phyloP scores from a whole-genome alignment of 169 alveolate genomes.

The Cryptosporidium ubiquitum region DNA sequence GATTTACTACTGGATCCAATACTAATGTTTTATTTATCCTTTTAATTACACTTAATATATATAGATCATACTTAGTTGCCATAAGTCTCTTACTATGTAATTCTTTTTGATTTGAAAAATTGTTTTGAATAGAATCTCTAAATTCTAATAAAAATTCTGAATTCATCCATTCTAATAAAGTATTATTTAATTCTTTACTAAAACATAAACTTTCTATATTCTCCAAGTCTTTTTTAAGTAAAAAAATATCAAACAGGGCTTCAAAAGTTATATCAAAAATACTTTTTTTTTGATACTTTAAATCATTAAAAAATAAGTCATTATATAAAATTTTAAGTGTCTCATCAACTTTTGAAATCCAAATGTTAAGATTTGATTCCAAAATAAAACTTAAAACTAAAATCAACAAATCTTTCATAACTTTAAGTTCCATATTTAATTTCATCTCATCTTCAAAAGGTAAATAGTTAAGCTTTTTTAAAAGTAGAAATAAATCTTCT shows the following conservation, averaged over 20 bases:
- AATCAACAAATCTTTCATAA: neutral
- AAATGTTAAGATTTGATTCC: neutral
- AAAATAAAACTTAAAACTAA: slow-evolving; percentile 2
- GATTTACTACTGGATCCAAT: too few species aligned
- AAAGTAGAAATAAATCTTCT: slow-evolving; percentile 4
- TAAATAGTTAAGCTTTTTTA: slow-evolving; percentile 16
- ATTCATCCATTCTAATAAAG: neutral
- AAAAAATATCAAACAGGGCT: neutral
- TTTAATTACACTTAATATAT: neutral
- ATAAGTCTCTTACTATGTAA: neutral
- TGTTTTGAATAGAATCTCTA: neutral
- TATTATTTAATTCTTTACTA: neutral
- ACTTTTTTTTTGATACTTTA: neutral
- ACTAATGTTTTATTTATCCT: neutral
- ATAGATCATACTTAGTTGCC: neutral
- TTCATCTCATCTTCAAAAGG: slow-evolving; percentile 33
- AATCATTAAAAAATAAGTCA: neutral
- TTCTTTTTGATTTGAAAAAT: neutral
- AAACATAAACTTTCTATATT: neutral
- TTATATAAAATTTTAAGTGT: neutral
- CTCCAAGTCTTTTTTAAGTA: neutral
- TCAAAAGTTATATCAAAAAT: neutral
- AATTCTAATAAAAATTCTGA: too few species aligned
- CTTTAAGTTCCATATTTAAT: neutral
- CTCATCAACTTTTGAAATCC: neutral